Evolutionary conservation across 768 basidiomycete genomes (phyloP).

Genomic region (Megacollybia marginata): DNA sequence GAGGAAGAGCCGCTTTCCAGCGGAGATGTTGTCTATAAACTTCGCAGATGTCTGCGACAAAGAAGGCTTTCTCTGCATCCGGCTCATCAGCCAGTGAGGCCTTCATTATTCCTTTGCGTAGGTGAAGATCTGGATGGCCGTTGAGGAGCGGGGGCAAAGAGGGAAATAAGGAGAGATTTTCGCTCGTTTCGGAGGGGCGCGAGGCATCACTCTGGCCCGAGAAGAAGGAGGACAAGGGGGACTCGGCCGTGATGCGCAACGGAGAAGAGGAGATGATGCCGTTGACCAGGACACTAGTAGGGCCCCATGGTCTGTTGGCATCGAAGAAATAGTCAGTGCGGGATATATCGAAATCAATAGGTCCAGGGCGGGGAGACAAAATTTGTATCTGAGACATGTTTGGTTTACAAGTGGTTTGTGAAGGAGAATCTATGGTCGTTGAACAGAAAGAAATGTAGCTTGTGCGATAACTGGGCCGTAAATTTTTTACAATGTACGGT

Average conservation of each 20-base stretch:
- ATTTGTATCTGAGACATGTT: background rate
- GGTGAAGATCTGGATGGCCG: slow-evolving; percentile 68
- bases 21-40: slow-evolving; percentile 81
- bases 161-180: slow-evolving; percentile 32
- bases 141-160: slow-evolving; percentile 58
- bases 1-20: slow-evolving; percentile 72
- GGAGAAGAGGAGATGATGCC: too few relatives aligned
- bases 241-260: too few relatives aligned
- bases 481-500: too few relatives aligned
- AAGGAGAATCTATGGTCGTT: too few relatives aligned
- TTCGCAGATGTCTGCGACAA: slow-evolving; percentile 87
- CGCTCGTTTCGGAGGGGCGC: slow-evolving; percentile 3
- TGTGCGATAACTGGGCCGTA: too few relatives aligned
- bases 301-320: too few relatives aligned
- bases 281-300: too few relatives aligned
- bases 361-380: background rate
- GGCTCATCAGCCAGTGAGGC: slow-evolving; percentile 47
- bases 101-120: slow-evolving; percentile 70
- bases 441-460: too few relatives aligned
- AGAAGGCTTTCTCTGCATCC: slow-evolving; percentile 91
- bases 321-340: too few relatives aligned
- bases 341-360: background rate
- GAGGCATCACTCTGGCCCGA: too few relatives aligned
- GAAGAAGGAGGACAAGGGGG: too few relatives aligned
- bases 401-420: too few relatives aligned